Evolutionary conservation across 192 early-diverging fungal genomes (phyloP).

Genomic region (Entomortierella chlamydospora): DNA sequence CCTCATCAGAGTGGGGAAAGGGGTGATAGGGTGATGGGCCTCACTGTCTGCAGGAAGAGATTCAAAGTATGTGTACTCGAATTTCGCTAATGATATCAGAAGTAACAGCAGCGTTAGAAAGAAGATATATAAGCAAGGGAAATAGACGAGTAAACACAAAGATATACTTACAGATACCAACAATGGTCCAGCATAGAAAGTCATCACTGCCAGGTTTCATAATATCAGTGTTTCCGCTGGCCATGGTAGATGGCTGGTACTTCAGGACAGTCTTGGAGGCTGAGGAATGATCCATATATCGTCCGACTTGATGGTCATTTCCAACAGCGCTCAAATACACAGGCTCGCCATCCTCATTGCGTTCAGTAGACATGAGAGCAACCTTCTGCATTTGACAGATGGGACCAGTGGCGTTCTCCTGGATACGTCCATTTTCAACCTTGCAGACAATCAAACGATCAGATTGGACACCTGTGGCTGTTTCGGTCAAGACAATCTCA

Average conservation of each 20-base stretch:
- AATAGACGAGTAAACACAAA: constrained; percentile 16
- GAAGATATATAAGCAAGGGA: neutral
- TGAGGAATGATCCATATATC: constrained; percentile 44
- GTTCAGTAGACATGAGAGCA: constrained; percentile 65
- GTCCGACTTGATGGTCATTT: constrained; percentile 50
- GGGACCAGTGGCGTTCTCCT: constrained; percentile 70
- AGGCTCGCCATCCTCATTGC: constrained; percentile 33
- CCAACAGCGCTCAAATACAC: constrained; percentile 61
- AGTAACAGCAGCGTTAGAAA: neutral
- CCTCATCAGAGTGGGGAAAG: constrained; percentile 52
- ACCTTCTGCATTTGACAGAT: constrained; percentile 91
- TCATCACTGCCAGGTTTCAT: constrained; percentile 65
- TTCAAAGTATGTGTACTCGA: constrained; percentile 60
- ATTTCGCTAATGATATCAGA: constrained; percentile 34
- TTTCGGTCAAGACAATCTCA: constrained; percentile 76
- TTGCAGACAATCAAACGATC: constrained; percentile 81
- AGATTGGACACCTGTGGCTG: constrained; percentile 69
- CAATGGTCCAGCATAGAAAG: constrained; percentile 88
- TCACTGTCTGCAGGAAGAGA: constrained; percentile 38
- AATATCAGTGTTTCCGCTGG: constrained; percentile 32
- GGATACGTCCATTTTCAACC: constrained; percentile 80
- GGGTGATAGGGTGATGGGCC: constrained; percentile 39
- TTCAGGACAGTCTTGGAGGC: constrained; percentile 34
- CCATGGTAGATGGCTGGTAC: constrained; percentile 47
- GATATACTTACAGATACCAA: constrained; percentile 75